phyloP scores from a whole-genome alignment of 495 filamentous ascomycete species.

The Platismatia glauca region DNA sequence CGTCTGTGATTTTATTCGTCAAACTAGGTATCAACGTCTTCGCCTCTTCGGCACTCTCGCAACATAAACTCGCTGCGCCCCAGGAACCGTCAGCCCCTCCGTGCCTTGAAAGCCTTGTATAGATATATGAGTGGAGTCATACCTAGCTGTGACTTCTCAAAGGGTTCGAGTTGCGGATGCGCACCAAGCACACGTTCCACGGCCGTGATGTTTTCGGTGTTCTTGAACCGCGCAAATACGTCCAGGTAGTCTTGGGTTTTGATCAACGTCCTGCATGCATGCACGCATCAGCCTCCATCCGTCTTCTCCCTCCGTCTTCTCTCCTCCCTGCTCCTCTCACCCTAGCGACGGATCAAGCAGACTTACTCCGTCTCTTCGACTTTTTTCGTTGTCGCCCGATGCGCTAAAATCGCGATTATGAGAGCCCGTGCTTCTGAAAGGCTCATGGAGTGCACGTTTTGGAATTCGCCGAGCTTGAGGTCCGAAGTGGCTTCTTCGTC shows the following conservation, averaged over 20 bases:
- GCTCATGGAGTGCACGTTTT: constrained; percentile 76
- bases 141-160: constrained; percentile 92
- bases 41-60: constrained; percentile 86
- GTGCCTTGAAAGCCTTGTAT: neutral
- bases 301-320: neutral
- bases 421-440: constrained; percentile 85
- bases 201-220: constrained; percentile 85
- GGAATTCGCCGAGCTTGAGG: constrained; percentile 85
- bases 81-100: constrained; percentile 13
- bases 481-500: constrained; percentile 80
- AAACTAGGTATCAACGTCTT: constrained; percentile 92
- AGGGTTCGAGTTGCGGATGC: constrained; percentile 72
- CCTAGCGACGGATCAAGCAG: neutral
- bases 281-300: constrained; percentile 3
- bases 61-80: constrained; percentile 70
- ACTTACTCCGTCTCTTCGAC: constrained; percentile 41
- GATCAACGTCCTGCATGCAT: constrained; percentile 49
- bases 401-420: constrained; percentile 75
- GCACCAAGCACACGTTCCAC: constrained; percentile 73
- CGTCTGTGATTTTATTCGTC: constrained; percentile 76
- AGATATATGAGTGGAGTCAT: constrained; percentile 24
- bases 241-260: constrained; percentile 89
- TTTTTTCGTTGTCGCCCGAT: constrained; percentile 55
- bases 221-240: constrained; percentile 87
- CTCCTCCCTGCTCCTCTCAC: neutral